Evolutionary conservation across 1,284 basidiomycete genomes (phyloP).

Genomic region (Malassezia nana): DNA sequence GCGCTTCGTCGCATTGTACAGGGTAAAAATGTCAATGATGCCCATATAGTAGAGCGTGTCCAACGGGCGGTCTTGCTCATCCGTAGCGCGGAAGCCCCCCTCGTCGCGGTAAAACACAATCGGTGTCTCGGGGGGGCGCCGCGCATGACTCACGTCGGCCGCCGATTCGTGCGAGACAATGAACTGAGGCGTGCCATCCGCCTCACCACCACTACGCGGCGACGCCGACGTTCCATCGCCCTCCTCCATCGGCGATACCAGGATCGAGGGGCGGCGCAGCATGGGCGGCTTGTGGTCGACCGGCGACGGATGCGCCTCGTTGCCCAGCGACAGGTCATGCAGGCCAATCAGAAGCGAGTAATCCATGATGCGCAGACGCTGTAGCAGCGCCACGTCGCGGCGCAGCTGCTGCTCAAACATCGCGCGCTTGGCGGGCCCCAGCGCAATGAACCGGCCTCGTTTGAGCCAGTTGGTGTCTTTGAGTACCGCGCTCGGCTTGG

Average conservation of each 20-base stretch:
- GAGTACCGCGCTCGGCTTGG: constrained; percentile 75
- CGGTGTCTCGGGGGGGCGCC: constrained; percentile 57
- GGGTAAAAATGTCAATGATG: constrained; percentile 56
- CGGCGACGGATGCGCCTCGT: constrained; percentile 60
- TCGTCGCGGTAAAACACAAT: constrained; percentile 96
- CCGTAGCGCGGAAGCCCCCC: constrained; percentile 79
- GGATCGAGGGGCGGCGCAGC: constrained; percentile 12
- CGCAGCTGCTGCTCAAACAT: constrained; percentile 78
- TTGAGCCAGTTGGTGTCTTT: constrained; percentile 97
- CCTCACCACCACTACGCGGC: background rate
- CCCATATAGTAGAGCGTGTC: constrained; percentile 74
- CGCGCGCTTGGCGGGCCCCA: constrained; percentile 87
- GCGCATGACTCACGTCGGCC: background rate
- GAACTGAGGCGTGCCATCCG: background rate
- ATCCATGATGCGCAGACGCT: constrained; percentile 81
- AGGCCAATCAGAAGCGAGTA: constrained; percentile 89
- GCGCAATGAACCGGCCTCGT: constrained; percentile 63
- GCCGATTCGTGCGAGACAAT: background rate
- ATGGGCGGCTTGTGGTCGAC: constrained; percentile 51
- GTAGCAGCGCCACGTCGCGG: constrained; percentile 74
- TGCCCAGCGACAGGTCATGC: constrained; percentile 81
- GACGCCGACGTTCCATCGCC: too few relatives aligned
- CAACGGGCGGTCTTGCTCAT: constrained; percentile 65
- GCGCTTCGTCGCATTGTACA: constrained; percentile 69
- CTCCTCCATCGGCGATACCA: constrained; percentile 3